Base-by-base conservation (phyloP, 768 basidiomycete genomes). In the Russula lepida region DNA sequence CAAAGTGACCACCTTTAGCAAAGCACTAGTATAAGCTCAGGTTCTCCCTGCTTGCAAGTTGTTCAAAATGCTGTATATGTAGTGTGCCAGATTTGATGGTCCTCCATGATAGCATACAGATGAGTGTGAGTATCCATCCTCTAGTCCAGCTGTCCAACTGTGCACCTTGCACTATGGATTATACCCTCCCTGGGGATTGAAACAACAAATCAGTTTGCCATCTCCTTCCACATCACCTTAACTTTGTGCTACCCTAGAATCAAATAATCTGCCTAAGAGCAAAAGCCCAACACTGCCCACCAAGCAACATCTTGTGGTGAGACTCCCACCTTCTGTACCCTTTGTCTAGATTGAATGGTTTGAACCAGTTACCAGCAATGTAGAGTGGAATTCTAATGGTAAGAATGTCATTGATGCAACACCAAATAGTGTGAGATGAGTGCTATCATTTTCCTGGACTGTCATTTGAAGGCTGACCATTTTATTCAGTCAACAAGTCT, bases 191-290 rank as follows among this genome's bases (percentile, higher is more conserved):
- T n/a, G 62, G 6, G 56, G 46, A 43, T 32, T 12, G 37, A 63
- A 63, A 25, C 62, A 35, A 49, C 62, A 54, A 37, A n/a, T 54
- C 27, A 57, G 57, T n/a, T 63, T 57, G 7, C 57, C 62, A 28
- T 58, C 62, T 27, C 57, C 62, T 17, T 63, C 62, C 4, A n/a
- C 44, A 17, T 54, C 62, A 21, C 57, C 62, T 49, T 52, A 32
- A 49, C 56, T 49, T 25, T 46, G 25, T 5, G 49, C 56, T 6
- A 54, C 56, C 17, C 19, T 53, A 2, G 62, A 62, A 28, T 52
- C 23, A 54, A 12, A 11, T 8, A 54, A 44, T 21, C 30, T 1
- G 1, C n/a, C 44, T 4, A 57, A 54, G 56, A 49, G 47, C n/a
- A 25, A 8, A 3, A 63, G 62, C 23, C 62, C 62, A 8, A 47